These are phyloP conservation scores for Symbiodinium pilosum DNA, from an alignment of 73 alveolate species.

Conservation along the genomic window DNA sequence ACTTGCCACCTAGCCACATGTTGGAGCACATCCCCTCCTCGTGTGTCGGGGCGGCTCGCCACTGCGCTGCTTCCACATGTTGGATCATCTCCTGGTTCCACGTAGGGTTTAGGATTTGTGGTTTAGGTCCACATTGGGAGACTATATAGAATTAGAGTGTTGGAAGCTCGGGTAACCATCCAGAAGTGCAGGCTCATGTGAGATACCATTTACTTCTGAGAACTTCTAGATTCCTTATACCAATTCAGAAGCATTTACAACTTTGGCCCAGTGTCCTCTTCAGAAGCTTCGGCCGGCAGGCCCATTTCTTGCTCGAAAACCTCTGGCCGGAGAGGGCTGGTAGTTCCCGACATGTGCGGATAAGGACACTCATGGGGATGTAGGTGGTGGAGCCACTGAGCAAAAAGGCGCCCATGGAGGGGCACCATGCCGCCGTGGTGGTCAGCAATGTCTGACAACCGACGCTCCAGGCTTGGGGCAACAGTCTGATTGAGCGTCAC, in stretches of 20 bases:
- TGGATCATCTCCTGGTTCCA: constrained; percentile 83
- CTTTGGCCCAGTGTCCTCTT: too few relatives aligned
- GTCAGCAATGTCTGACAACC: not conserved
- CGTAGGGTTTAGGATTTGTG: too few relatives aligned
- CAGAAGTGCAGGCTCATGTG: too few relatives aligned
- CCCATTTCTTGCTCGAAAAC: constrained; percentile 58
- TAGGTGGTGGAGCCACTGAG: constrained; percentile 32
- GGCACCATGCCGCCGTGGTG: constrained; percentile 5
- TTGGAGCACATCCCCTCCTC: constrained; percentile 76
- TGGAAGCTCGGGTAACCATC: too few relatives aligned
- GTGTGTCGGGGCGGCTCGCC: constrained; percentile 30
- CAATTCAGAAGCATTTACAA: too few relatives aligned
- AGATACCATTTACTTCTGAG: too few relatives aligned
- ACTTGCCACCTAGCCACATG: too few relatives aligned
- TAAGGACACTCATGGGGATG: not conserved
- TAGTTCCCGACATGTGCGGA: constrained; percentile 54
- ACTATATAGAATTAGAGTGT: too few relatives aligned
- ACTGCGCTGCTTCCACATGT: constrained; percentile 34
- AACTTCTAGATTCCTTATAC: too few relatives aligned
- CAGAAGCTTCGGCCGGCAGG: constrained; percentile 50
- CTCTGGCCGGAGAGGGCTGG: constrained; percentile 65
- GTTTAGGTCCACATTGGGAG: too few relatives aligned
- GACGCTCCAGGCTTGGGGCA: not conserved
- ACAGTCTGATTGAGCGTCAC: not conserved
- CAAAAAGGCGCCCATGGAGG: constrained; percentile 2